Percentiles rank a stretch among this genome's conserved stretches.
phyloP scores from a whole-genome alignment of 306 rosid genomes.

The Corylus avellana region DNA sequence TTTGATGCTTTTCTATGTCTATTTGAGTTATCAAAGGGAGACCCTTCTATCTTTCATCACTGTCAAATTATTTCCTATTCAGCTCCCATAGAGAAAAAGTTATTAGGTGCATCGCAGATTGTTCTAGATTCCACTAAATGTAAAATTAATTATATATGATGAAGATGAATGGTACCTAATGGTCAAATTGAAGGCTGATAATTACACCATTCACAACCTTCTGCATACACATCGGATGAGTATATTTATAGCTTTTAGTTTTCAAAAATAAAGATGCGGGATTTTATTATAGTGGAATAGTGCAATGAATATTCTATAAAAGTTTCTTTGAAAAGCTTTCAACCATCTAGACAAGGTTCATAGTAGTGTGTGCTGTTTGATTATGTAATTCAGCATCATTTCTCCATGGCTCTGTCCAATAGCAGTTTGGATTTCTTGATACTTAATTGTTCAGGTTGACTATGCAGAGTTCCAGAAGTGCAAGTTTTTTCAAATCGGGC shows the following conservation, averaged over 20 bases:
- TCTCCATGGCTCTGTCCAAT: neutral
- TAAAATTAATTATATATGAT: neutral
- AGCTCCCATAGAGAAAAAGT: neutral
- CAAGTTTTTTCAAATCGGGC: conserved; percentile 1
- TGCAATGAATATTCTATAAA: neutral
- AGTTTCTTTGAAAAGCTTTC: neutral
- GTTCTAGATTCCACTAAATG: neutral
- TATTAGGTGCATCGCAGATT: neutral
- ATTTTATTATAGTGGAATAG: neutral
- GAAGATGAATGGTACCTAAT: neutral
- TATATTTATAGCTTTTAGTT: neutral
- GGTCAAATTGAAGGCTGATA: neutral
- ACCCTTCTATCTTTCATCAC: no score
- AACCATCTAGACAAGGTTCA: neutral
- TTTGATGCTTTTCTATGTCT: no score
- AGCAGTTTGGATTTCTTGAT: neutral
- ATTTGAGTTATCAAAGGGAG: no score
- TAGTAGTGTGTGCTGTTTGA: neutral
- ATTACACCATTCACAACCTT: neutral
- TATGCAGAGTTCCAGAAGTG: conserved; percentile 45
- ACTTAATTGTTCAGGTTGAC: neutral
- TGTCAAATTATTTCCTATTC: no score
- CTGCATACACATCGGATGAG: neutral
- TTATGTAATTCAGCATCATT: neutral
- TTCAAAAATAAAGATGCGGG: neutral